Percentiles rank a stretch among this genome's conserved stretches.
Conservation (phyloP, 2,329 filamentous ascomycete species). For the Hypoxylon sp. region DNA sequence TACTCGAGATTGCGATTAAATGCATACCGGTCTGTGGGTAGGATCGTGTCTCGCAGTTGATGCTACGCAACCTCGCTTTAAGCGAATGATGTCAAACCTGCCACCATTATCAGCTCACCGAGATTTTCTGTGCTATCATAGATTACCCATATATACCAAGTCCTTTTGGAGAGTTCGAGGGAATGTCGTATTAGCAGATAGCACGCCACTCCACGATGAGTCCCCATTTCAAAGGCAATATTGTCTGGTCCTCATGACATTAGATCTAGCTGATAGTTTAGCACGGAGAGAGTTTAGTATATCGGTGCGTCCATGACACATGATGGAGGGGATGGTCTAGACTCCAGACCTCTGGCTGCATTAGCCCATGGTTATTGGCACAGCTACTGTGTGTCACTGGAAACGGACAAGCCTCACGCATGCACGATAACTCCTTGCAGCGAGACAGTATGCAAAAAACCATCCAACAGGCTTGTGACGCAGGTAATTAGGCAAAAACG, state of each 20-base stretch:
- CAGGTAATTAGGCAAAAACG: conserved; percentile 41
- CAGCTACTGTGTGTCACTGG: conserved; percentile 36
- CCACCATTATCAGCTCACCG: conserved; percentile 35
- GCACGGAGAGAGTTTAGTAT: conserved; percentile 12
- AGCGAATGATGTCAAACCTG: conserved; percentile 47
- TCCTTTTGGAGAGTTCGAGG: conserved; percentile 16
- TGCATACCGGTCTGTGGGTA: conserved; percentile 29
- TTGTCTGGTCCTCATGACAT: conserved; percentile 7
- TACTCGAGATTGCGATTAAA: conserved; percentile 27
- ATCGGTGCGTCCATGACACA: conserved; percentile 28
- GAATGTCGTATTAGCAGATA: conserved; percentile 22
- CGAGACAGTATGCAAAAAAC: conserved; percentile 31
- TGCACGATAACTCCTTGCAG: conserved; percentile 43
- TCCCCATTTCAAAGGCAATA: conserved; percentile 5
- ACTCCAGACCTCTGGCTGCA: conserved; percentile 32
- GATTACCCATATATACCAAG: conserved; percentile 26
- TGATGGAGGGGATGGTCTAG: conserved; percentile 40
- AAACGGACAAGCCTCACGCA: conserved; percentile 35
- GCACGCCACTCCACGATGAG: conserved; percentile 8
- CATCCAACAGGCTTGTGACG: conserved; percentile 31
- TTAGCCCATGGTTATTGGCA: conserved; percentile 27
- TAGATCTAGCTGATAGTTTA: conserved; percentile 4
- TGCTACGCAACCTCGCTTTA: conserved; percentile 44
- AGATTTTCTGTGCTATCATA: conserved; percentile 25
- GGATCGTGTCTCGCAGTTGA: conserved; percentile 32